Percentiles rank a stretch among this genome's conserved stretches.
Evolutionary conservation across 495 filamentous ascomycete species (phyloP).

Genomic region (Aspergillus indologenus): DNA sequence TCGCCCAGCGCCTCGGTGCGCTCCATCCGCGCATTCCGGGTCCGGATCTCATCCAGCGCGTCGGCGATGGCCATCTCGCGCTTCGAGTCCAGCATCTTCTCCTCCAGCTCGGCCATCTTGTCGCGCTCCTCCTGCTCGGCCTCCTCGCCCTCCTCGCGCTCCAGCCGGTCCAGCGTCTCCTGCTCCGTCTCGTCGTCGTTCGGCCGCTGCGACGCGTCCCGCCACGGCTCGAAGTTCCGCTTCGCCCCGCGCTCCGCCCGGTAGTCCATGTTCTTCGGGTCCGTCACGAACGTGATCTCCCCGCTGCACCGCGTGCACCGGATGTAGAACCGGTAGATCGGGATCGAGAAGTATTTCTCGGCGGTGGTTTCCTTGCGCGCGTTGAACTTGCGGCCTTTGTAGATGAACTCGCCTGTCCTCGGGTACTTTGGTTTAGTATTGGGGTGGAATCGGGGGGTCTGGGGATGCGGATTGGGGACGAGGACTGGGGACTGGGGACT

Average conservation of each 20-base stretch:
- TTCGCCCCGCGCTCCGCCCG: conserved; percentile 81
- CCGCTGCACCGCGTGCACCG: conserved; percentile 84
- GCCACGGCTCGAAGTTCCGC: conserved; percentile 92
- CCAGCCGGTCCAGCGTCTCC: conserved; percentile 78
- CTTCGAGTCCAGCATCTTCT: conserved; percentile 88
- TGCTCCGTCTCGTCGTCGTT: conserved; percentile 77
- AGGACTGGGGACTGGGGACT: background rate
- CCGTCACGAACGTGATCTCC: conserved; percentile 93
- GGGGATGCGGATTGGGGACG: background rate
- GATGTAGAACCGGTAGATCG: conserved; percentile 94
- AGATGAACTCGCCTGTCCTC: conserved; percentile 72
- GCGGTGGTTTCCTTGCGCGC: conserved; percentile 92
- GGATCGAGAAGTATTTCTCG: conserved; percentile 84
- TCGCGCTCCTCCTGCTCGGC: conserved; percentile 55
- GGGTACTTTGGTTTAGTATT: background rate
- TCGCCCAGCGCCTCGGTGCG: conserved; percentile 58
- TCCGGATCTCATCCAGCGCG: conserved; percentile 91
- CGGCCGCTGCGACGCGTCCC: conserved; percentile 40
- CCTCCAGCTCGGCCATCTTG: conserved; percentile 76
- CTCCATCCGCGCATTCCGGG: conserved; percentile 82
- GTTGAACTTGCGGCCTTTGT: conserved; percentile 96
- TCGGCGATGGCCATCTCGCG: conserved; percentile 96
- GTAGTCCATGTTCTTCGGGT: conserved; percentile 94
- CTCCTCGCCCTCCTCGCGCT: conserved; percentile 65
- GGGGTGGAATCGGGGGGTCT: background rate